Evolutionary conservation across 345 rosid species (phyloP).

Genomic region (Eucalyptus polyanthemos): DNA sequence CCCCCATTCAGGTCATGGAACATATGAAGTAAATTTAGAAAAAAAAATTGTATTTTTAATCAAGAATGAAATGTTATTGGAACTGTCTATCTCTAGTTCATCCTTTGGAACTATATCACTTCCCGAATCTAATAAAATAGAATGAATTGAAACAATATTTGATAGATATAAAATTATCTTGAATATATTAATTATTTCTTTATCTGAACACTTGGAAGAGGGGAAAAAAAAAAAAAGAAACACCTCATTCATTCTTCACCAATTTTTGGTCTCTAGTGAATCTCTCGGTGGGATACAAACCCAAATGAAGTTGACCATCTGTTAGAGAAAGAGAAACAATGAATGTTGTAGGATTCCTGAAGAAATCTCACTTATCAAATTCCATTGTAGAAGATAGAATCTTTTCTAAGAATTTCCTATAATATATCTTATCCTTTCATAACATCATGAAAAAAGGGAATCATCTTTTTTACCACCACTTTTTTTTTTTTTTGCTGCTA

Average conservation of each 20-base stretch:
- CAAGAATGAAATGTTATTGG: background rate
- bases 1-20: background rate
- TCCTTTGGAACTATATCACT: background rate
- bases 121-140: background rate
- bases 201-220: background rate
- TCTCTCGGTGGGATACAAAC: background rate
- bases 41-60: too few relatives aligned
- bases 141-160: background rate
- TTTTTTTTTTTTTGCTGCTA: background rate
- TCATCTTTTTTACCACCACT: background rate
- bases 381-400: background rate
- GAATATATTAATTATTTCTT: too few relatives aligned
- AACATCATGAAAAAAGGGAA: background rate
- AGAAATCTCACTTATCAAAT: background rate
- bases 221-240: fast-evolving
- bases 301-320: background rate
- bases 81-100: background rate
- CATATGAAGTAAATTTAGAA: background rate
- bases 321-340: background rate
- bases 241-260: background rate
- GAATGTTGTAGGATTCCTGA: background rate
- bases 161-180: too few relatives aligned
- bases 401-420: background rate
- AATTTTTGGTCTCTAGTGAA: background rate
- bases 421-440: background rate